Evolutionary conservation across 2,329 filamentous ascomycete species (phyloP).

Genomic region (Cyphellophora europaea): DNA sequence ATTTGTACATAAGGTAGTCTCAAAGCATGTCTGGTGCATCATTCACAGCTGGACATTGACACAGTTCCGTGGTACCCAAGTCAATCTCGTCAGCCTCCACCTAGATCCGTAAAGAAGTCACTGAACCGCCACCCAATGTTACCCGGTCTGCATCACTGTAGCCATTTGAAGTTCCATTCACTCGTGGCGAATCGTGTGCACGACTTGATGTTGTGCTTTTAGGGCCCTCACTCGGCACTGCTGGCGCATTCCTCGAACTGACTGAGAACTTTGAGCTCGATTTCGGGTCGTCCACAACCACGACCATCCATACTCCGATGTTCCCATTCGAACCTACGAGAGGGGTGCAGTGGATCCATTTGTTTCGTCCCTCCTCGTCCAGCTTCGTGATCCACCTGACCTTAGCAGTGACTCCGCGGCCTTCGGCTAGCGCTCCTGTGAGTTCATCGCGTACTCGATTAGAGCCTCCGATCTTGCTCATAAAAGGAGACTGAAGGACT

Average conservation of each 20-base stretch:
- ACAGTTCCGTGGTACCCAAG: no score
- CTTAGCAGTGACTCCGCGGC: conserved; percentile 64
- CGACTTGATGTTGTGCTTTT: neutral
- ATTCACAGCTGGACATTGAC: no score
- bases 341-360: conserved; percentile 73
- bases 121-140: neutral
- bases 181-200: neutral
- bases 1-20: no score
- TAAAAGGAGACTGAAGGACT: conserved; percentile 51
- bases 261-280: neutral
- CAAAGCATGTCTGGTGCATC: no score
- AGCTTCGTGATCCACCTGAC: conserved; percentile 56
- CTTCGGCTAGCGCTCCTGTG: conserved; percentile 53
- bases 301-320: conserved; percentile 71
- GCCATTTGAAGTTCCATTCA: neutral
- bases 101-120: no score
- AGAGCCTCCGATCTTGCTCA: conserved; percentile 36
- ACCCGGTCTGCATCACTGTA: neutral
- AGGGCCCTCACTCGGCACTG: neutral
- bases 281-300: conserved; percentile 58
- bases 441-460: conserved; percentile 44
- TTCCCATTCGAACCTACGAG: conserved; percentile 56
- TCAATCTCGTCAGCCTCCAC: no score
- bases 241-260: neutral
- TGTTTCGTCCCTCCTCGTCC: conserved; percentile 45